Conservation (phyloP, 192 early-diverging fungal species). For the Gamsiella multidivaricata region DNA sequence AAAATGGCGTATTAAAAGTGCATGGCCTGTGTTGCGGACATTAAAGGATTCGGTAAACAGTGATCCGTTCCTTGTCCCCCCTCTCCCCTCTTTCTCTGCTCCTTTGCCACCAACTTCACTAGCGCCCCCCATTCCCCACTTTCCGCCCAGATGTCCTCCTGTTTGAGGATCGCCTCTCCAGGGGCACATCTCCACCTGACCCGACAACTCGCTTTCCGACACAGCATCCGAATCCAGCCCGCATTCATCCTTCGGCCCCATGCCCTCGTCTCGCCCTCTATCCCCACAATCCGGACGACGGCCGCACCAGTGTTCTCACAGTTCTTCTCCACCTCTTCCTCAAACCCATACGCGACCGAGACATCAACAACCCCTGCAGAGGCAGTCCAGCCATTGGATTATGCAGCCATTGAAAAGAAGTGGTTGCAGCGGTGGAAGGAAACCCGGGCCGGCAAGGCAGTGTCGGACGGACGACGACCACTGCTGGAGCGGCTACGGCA, state of each 20-base stretch:
- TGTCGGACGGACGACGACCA: not conserved
- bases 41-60: too few relatives aligned
- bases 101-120: not conserved
- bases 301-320: slow-evolving; percentile 1
- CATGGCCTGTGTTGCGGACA: too few relatives aligned
- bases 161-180: slow-evolving; percentile 15
- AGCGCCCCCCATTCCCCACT: not conserved
- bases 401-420: slow-evolving; percentile 68
- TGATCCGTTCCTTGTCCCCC: too few relatives aligned
- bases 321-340: slow-evolving; percentile 18
- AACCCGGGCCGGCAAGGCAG: not conserved
- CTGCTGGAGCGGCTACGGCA: not conserved
- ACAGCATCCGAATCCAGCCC: not conserved
- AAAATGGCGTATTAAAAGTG: too few relatives aligned
- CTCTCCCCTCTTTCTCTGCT: not conserved
- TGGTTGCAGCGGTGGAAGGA: slow-evolving; percentile 68
- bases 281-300: not conserved
- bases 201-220: not conserved
- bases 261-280: not conserved
- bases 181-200: slow-evolving; percentile 3
- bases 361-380: not conserved
- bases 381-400: slow-evolving; percentile 54
- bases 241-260: not conserved
- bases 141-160: slow-evolving; percentile 16
- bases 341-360: not conserved